Conservation (phyloP, 1,284 basidiomycete species). For the Malassezia arunalokei region DNA sequence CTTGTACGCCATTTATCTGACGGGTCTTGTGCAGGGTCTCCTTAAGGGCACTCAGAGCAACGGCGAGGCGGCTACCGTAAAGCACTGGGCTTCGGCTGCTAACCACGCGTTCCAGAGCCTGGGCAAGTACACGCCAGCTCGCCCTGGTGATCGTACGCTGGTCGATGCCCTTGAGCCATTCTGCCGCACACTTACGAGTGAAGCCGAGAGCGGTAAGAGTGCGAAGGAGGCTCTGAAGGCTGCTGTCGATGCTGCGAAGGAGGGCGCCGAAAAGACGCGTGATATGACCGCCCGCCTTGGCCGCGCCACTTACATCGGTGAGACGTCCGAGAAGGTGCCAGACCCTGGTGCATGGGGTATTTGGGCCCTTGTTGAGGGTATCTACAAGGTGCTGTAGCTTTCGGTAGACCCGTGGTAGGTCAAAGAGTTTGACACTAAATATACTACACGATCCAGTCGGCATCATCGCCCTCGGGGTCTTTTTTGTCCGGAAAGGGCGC, state of each 20-base stretch:
- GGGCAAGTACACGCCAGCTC: constrained; percentile 51
- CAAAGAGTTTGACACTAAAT: background rate
- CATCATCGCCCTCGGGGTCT: constrained; percentile 16
- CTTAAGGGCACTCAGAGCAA: constrained; percentile 16
- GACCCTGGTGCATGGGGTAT: constrained; percentile 55
- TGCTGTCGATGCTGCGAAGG: constrained; percentile 48
- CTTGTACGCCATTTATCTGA: constrained; percentile 54
- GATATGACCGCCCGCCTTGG: constrained; percentile 52
- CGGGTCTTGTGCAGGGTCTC: constrained; percentile 46
- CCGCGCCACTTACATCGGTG: constrained; percentile 51
- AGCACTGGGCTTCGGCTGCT: constrained; percentile 37
- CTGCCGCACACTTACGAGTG: constrained; percentile 43
- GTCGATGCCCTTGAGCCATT: constrained; percentile 53
- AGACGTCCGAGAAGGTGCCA: constrained; percentile 45
- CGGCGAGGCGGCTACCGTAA: constrained; percentile 20
- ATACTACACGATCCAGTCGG: constrained; percentile 25
- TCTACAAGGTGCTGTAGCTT: constrained; percentile 26
- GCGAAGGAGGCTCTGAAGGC: constrained; percentile 38
- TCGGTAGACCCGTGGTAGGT: background rate
- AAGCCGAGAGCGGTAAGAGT: constrained; percentile 10
- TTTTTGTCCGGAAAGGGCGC: constrained; percentile 26
- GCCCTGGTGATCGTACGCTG: constrained; percentile 53
- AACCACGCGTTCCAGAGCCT: constrained; percentile 36
- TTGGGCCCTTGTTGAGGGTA: constrained; percentile 46
- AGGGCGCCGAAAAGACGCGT: constrained; percentile 51